phyloP scores from a whole-genome alignment of 768 basidiomycete genomes.

The Rhizopogon vulgaris region DNA sequence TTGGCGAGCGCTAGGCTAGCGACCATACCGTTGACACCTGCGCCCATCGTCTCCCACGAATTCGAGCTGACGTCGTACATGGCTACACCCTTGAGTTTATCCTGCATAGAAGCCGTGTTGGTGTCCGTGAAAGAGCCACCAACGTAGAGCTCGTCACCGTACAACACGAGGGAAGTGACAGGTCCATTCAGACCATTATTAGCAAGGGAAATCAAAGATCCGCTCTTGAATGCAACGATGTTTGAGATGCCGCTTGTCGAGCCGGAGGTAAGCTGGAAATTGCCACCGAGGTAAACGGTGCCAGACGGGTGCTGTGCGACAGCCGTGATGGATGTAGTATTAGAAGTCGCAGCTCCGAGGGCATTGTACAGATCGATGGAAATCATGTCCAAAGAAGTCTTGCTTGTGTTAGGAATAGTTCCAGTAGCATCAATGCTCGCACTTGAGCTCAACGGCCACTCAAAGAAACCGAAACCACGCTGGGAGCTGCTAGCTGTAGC shows the following conservation, averaged over 20 bases:
- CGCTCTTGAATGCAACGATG: conserved; percentile 64
- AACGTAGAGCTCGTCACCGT: conserved; percentile 65
- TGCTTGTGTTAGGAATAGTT: conserved; percentile 57
- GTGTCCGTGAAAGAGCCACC: conserved; percentile 88
- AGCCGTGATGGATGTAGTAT: conserved; percentile 39
- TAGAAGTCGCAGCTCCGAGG: conserved; percentile 41
- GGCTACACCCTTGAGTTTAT: conserved; percentile 55
- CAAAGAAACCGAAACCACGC: conserved; percentile 78
- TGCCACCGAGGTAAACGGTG: conserved; percentile 67
- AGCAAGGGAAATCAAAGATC: conserved; percentile 46
- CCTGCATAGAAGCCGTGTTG: conserved; percentile 41
- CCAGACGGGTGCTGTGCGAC: conserved; percentile 65
- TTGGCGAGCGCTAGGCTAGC: conserved; percentile 45
- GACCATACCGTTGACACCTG: conserved; percentile 77
- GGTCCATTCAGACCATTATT: conserved; percentile 74
- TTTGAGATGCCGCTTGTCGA: conserved; percentile 56
- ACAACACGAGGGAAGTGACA: conserved; percentile 61
- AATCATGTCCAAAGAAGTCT: conserved; percentile 61
- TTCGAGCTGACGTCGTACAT: conserved; percentile 62
- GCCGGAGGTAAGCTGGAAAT: conserved; percentile 58
- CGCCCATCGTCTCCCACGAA: conserved; percentile 62
- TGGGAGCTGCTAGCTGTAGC: conserved; percentile 30
- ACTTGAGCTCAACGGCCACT: conserved; percentile 63
- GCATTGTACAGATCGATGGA: conserved; percentile 58
- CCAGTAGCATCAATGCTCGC: conserved; percentile 51